Evolutionary conservation across 345 rosid genomes (phyloP), one percentile per base, ranked within the genome.

Genomic region (Chamaenerion angustifolium): DNA sequence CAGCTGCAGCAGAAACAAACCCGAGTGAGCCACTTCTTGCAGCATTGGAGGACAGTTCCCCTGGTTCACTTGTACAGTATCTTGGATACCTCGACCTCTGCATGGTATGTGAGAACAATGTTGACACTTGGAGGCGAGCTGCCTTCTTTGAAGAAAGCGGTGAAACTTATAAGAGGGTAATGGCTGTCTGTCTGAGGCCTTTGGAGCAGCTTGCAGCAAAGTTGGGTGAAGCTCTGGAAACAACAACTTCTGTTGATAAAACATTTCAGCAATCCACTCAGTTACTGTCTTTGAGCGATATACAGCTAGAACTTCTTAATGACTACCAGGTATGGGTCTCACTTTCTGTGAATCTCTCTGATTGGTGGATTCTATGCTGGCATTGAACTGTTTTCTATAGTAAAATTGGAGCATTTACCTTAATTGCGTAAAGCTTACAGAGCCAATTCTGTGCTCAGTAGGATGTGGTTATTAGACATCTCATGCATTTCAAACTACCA

Each of bases 1-100:
- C 98, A 10, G 96, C 95, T 16, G 98, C 98, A 48, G 96, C 96
- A 51, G 96, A 92, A 77, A 80, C 88, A 46, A 92, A 92, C 68
- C 98, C 96, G 43, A 87, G 88, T 11, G 90, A 82, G 60, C 96
- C 88, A 56, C 90, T 92, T 53, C 87, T 92, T 60, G 82, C 76
- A 56, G 85, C 93, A 43, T 65, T 87, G 62, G 96, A 92, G 70
- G 85, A 73, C 55, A 87, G 79, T 43, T 15, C 66, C 51, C 79
- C 93, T 0, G 66, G 73, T 69, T 83, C 89, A 31, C 88, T 87
- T 52, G 69, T 69, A 62, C 92, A 76, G 49, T 82, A 71, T 72
- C 96, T 92, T 52, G 95, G 89, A 55, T 78, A 82, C 74, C 93
- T 87, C 59, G 98, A 92, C 68, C 93, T 92, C 45, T 92, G 80